Percentiles rank a stretch among this genome's conserved stretches.
These are phyloP conservation scores for Suillus decipiens DNA, from an alignment of 768 basidiomycete genomes.

Conservation along the genomic window DNA sequence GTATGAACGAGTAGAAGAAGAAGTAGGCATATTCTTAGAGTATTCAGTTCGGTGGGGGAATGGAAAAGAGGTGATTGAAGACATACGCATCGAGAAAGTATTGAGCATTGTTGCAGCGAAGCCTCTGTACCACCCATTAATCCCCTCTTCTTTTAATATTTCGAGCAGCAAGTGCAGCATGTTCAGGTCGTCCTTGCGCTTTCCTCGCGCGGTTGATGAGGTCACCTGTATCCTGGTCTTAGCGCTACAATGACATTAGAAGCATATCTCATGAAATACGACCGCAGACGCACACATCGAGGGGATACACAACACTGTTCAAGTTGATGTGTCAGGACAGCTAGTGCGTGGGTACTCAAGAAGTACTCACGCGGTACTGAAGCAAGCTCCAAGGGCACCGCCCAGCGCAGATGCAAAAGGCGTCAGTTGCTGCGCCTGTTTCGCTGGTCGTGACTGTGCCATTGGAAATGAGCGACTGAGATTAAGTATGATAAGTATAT, in stretches of 20 bases:
- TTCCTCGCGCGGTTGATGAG: slow-evolving; percentile 53
- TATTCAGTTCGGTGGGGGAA: neutral
- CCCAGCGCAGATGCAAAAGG: slow-evolving; percentile 89
- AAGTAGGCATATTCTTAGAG: slow-evolving; percentile 98
- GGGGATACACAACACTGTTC: slow-evolving; percentile 84
- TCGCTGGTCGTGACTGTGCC: slow-evolving; percentile 48
- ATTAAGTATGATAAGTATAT: too few species aligned
- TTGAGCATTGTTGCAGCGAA: slow-evolving; percentile 98
- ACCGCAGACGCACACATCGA: slow-evolving; percentile 76
- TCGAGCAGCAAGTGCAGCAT: slow-evolving; percentile 65
- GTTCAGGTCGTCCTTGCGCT: slow-evolving; percentile 50
- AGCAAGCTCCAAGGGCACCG: slow-evolving; percentile 91
- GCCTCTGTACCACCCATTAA: slow-evolving; percentile 84
- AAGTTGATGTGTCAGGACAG: slow-evolving; percentile 13
- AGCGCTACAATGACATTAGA: slow-evolving; percentile 50
- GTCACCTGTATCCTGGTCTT: slow-evolving; percentile 95
- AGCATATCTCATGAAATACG: neutral
- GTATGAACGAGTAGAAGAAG: slow-evolving; percentile 95
- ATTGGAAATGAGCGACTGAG: slow-evolving; percentile 22
- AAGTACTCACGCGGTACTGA: slow-evolving; percentile 82
- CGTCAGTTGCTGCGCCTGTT: slow-evolving; percentile 68
- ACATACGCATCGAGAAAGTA: slow-evolving; percentile 95
- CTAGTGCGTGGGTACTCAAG: slow-evolving; percentile 5
- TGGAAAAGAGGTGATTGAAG: slow-evolving; percentile 5
- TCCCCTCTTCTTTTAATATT: slow-evolving; percentile 80